These are phyloP conservation scores for Fusarium caatingaense DNA, from an alignment of 2,329 filamentous ascomycete genomes.

Conservation along the genomic window DNA sequence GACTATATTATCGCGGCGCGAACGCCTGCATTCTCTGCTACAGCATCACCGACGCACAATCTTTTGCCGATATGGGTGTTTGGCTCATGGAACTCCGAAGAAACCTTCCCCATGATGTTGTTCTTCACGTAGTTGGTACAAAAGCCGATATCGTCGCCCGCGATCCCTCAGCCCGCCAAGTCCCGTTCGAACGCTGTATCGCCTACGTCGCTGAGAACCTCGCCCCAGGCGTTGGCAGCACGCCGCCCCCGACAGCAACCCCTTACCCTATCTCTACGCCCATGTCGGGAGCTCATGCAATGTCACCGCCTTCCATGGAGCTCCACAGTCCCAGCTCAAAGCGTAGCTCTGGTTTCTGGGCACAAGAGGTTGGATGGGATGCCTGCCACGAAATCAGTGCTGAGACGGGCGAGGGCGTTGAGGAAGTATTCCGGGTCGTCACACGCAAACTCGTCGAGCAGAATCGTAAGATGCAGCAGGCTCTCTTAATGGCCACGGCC, in stretches of 20 bases:
- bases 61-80: conserved; percentile 90
- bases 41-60: conserved; percentile 87
- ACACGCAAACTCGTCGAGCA: conserved; percentile 72
- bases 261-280: conserved; percentile 47
- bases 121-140: conserved; percentile 94
- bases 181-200: conserved; percentile 95
- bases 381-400: conserved; percentile 97
- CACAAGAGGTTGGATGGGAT: conserved; percentile 93
- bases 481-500: conserved; percentile 65
- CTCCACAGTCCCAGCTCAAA: conserved; percentile 72
- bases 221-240: conserved; percentile 74
- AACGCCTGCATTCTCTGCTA: conserved; percentile 96
- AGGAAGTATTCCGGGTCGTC: conserved; percentile 88
- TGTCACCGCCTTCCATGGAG: conserved; percentile 54
- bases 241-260: conserved; percentile 73
- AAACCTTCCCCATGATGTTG: conserved; percentile 80
- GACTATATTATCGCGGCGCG: conserved; percentile 95
- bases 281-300: conserved; percentile 33
- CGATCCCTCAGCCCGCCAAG: conserved; percentile 81
- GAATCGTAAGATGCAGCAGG: conserved; percentile 72
- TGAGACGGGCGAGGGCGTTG: conserved; percentile 93
- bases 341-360: conserved; percentile 84
- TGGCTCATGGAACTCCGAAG: conserved; percentile 88
- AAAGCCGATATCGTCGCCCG: conserved; percentile 91
- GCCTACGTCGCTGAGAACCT: conserved; percentile 95